phyloP scores from a whole-genome alignment of 805 yeast genomes.

The Clavispora santaluciae region DNA sequence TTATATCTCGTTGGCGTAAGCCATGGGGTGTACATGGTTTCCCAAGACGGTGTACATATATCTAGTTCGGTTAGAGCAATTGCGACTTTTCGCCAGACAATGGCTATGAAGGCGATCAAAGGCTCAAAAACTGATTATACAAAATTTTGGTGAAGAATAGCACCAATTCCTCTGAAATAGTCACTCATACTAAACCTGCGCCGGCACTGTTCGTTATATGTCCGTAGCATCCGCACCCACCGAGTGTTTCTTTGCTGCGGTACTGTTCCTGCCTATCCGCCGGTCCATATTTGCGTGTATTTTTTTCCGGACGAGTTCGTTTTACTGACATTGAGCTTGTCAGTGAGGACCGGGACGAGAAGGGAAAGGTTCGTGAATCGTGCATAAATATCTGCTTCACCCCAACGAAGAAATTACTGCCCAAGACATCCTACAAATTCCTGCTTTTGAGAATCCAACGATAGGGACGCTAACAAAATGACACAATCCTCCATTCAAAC shows the following conservation, averaged over 20 bases:
- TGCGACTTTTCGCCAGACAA: too few relatives aligned
- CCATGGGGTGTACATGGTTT: too few relatives aligned
- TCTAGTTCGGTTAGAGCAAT: too few relatives aligned
- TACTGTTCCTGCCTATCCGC: slow-evolving; percentile 1
- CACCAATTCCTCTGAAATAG: too few relatives aligned
- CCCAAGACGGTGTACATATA: too few relatives aligned
- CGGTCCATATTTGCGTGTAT: background rate
- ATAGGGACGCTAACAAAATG: background rate
- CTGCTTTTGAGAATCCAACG: slow-evolving; percentile 10
- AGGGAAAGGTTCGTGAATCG: background rate
- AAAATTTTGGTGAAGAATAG: too few relatives aligned
- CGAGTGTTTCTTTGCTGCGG: background rate
- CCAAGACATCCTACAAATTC: background rate
- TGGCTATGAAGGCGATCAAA: too few relatives aligned
- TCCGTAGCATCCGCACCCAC: background rate
- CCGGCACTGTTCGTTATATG: too few relatives aligned
- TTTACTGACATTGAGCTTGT: background rate
- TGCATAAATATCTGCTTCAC: background rate
- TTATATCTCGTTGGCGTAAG: too few relatives aligned
- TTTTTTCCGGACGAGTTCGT: background rate
- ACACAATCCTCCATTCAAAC: slow-evolving; percentile 17
- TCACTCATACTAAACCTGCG: too few relatives aligned
- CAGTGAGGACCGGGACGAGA: background rate
- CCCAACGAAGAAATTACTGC: background rate
- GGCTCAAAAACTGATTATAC: too few relatives aligned